Evolutionary conservation across 768 basidiomycete species (phyloP), one percentile per base, ranked within the genome.

Genomic region (Boletus rubescentipes): DNA sequence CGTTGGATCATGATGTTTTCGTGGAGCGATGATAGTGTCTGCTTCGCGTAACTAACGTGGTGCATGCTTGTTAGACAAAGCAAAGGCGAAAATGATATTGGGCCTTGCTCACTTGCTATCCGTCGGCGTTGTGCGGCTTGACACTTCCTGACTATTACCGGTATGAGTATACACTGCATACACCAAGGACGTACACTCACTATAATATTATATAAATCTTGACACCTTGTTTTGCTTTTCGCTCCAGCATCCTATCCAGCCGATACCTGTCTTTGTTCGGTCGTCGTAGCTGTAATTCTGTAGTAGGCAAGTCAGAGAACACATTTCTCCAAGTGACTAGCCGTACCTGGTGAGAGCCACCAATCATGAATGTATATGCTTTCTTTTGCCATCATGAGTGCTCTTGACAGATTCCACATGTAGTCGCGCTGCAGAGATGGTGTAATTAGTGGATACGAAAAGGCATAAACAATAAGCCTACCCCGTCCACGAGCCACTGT

Each of bases 401-500:
- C 96, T 37, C 92, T 82, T 21, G 91, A 92, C 21, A 99, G 74
- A 65, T 95, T 96, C 97, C 96, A 99, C 73, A 93, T 96, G 67
- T 99, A 99, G 69, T 99, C 96, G 11, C 96, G 86, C 90, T 95
- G 55, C 15, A 29, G n/a, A 55, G 47, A 48, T 58, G 14, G 48
- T 35, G 36, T 21, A 48, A 49, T 43, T 15, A 49, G 46, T 53
- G 4, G 9, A 53, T 37, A 58, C 23, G 5, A 16, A 6, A 10
- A 36, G 26, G n/a, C 11, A 35, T 21, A 18, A n/a, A 39, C 12
- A 41, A 40, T 4, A 55, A 9, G 77, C 89, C 66, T 58, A 95
- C 92, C 16, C 96, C 96, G 70, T 99, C 96, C 16, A 98, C 94
- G 3, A 99, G 84, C 96, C 96, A 99, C 63, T 98, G 95, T 5